Evolutionary conservation across 441 rosid species (phyloP).

Genomic region (Erysimum pusillum): DNA sequence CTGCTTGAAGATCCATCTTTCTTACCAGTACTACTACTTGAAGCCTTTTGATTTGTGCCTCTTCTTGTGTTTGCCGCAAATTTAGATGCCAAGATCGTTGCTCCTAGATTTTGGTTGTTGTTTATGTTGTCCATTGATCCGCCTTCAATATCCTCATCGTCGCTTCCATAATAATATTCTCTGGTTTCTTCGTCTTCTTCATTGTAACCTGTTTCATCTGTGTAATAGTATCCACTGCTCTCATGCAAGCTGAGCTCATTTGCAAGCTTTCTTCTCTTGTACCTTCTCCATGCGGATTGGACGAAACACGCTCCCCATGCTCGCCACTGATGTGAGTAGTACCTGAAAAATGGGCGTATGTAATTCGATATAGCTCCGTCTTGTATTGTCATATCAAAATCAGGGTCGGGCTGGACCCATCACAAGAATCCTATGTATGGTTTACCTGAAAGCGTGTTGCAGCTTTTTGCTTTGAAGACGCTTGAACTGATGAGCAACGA

Average conservation of each 20-base stretch:
- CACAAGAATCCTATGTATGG: background rate
- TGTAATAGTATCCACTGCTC: constrained; percentile 42
- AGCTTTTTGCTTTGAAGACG: constrained; percentile 83
- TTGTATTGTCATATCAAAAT: background rate
- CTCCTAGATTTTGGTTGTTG: constrained; percentile 54
- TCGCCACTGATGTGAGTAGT: constrained; percentile 89
- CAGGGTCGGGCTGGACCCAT: no score
- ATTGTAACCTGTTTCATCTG: constrained; percentile 29
- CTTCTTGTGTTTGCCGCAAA: constrained; percentile 63
- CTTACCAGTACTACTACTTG: constrained; percentile 43
- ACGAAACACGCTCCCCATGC: constrained; percentile 92
- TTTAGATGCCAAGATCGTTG: constrained; percentile 62
- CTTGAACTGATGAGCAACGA: constrained; percentile 81
- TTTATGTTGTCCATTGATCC: constrained; percentile 31
- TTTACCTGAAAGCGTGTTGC: constrained; percentile 75
- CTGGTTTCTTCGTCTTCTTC: constrained; percentile 35
- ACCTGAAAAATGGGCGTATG: constrained; percentile 58
- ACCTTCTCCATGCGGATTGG: constrained; percentile 85
- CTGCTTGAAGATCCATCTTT: constrained; percentile 55
- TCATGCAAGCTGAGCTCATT: constrained; percentile 55
- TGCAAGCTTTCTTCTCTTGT: constrained; percentile 63
- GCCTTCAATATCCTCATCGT: constrained; percentile 27
- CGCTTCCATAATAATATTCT: constrained; percentile 35
- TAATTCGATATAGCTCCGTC: background rate
- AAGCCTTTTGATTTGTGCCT: constrained; percentile 50